A percentile compares a stretch with the other conserved stretches of the same genome.
Evolutionary conservation across 495 filamentous ascomycete genomes (phyloP).

Genomic region (Penicillium soppii): DNA sequence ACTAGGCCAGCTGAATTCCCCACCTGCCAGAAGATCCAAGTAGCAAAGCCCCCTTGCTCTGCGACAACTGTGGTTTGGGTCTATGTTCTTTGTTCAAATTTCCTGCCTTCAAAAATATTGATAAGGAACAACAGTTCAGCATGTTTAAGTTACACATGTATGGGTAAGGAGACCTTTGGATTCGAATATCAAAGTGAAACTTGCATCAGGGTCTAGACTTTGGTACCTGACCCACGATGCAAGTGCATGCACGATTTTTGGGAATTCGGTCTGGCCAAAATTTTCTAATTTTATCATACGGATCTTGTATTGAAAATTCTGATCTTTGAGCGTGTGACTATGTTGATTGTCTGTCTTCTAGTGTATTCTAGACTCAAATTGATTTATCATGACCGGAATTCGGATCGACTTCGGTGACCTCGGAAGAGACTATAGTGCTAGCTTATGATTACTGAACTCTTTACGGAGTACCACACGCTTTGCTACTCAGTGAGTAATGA

Average conservation of each 20-base stretch:
- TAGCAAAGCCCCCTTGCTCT: constrained; percentile 12
- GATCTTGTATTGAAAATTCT: not conserved
- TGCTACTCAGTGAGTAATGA: too few species aligned
- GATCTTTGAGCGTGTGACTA: not conserved
- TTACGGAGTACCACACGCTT: too few species aligned
- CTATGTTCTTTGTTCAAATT: not conserved
- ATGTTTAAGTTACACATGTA: not conserved
- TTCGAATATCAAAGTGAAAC: constrained; percentile 3
- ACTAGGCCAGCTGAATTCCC: constrained; percentile 11
- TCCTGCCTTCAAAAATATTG: too few species aligned
- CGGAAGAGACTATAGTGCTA: not conserved
- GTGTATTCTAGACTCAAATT: constrained; percentile 1
- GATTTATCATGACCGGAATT: not conserved
- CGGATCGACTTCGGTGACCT: not conserved
- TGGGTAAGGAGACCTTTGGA: not conserved
- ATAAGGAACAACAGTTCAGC: not conserved
- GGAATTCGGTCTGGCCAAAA: not conserved
- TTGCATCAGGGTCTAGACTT: constrained; percentile 6
- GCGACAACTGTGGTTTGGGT: not conserved
- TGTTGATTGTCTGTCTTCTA: not conserved
- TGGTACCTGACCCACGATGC: constrained; percentile 2
- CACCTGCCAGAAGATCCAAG: constrained; percentile 14
- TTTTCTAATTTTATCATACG: not conserved
- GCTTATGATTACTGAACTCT: not conserved
- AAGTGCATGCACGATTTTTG: not conserved